Base-by-base conservation (phyloP, 2,329 filamentous ascomycete species). In the Neofusicoccum parvum region DNA sequence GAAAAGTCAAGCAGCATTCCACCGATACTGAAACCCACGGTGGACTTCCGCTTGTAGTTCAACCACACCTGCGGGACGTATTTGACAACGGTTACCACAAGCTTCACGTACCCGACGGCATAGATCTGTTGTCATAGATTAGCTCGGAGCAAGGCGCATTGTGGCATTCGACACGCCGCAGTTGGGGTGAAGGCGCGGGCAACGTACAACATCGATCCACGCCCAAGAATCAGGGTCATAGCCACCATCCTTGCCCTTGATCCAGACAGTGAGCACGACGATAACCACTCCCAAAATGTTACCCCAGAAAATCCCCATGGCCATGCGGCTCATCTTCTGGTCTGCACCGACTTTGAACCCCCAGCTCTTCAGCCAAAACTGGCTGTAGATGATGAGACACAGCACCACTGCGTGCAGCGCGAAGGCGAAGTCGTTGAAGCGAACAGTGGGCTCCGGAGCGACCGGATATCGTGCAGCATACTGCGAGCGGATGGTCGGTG, bases 371-470 rank as follows among this genome's bases (percentile, higher is more conserved):
- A 88, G 86, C 71, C 85, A 87, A 72, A 96, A 90, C 77, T 97
- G 94, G 56, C 88, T 91, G 67, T 90, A 89, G n/a, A 88, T 87
- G 64, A 97, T 75, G 49, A 86, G 71, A 71, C 89, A 92, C 68
- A 96, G 80, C 10, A 93, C 68, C 15, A 92, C 82, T 39, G 91
- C 94, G 79, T 98, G 94, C 3, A 87, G 81, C 15, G 94, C 93
- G 76, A 98, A 98, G 14, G 88, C 87, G 66, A 98, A 85, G 80
- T 99, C 95, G 79, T 98, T 98, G 79, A 92, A 87, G 64, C 90
- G 88, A 36, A 97, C 94, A 0, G 94, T 95, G 3, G 94, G 92
- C 49, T 90, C 86, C 7, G 92, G 88, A 4, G 89, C 88, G 51
- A 85, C 78, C 2, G 86, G 87, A 77, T 98, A 88, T 67, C 95